Percentiles rank a stretch among this genome's conserved stretches.
These are phyloP conservation scores for Podospora didyma DNA, from an alignment of 495 filamentous ascomycete species.

Conservation along the genomic window DNA sequence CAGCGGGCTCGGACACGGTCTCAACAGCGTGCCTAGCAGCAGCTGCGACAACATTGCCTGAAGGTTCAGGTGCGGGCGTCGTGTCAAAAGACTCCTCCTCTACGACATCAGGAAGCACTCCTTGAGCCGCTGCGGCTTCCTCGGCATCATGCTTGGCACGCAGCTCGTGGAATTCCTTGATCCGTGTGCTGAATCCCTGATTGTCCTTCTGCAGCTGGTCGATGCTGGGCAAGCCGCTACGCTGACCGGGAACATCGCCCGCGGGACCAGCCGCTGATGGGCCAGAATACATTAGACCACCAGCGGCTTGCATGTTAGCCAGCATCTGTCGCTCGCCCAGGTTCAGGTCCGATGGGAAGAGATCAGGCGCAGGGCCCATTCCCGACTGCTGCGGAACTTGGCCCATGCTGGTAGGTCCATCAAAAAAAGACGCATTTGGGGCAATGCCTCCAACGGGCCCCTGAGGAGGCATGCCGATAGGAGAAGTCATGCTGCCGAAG, in stretches of 20 bases:
- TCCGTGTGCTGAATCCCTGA: constrained; percentile 47
- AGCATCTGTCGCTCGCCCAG: constrained; percentile 38
- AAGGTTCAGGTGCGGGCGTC: background rate
- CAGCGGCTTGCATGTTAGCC: constrained; percentile 31
- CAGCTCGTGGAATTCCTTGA: constrained; percentile 53
- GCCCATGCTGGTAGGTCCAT: constrained; percentile 39
- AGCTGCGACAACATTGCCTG: background rate
- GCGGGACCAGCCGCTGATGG: constrained; percentile 29
- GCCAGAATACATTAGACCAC: constrained; percentile 29
- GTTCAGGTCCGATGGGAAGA: constrained; percentile 46
- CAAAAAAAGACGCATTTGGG: constrained; percentile 61
- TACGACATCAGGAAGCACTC: constrained; percentile 8
- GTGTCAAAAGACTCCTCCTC: constrained; percentile 8
- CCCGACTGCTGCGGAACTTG: constrained; percentile 16
- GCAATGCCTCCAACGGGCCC: constrained; percentile 58
- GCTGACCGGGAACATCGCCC: constrained; percentile 28
- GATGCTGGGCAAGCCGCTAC: constrained; percentile 36
- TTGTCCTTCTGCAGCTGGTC: constrained; percentile 46
- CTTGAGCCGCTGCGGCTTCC: constrained; percentile 15
- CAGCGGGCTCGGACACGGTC: background rate
- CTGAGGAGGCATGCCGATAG: constrained; percentile 70
- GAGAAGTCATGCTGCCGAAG: constrained; percentile 88
- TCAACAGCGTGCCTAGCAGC: constrained; percentile 1
- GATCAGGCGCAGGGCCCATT: constrained; percentile 30
- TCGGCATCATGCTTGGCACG: constrained; percentile 55